Evolutionary conservation across 2,329 filamentous ascomycete genomes (phyloP).

Genomic region (Fusarium sp.): DNA sequence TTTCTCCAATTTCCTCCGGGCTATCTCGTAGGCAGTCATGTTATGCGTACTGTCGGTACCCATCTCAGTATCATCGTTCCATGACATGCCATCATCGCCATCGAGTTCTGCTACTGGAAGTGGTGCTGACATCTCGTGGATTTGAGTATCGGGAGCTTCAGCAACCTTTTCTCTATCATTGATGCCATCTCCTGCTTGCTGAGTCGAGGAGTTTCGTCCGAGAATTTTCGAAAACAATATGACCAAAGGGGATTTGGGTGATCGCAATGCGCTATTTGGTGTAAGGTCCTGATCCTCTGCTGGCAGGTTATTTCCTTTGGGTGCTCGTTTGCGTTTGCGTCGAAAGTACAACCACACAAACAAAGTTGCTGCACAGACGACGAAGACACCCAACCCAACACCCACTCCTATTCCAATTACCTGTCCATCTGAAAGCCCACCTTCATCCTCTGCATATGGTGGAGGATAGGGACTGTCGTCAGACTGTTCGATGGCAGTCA

Average conservation of each 20-base stretch:
- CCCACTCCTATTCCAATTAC: conserved; percentile 59
- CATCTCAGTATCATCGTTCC: conserved; percentile 52
- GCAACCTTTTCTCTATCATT: conserved; percentile 40
- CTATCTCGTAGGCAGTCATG: conserved; percentile 60
- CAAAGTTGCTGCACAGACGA: conserved; percentile 41
- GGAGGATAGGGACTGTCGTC: conserved; percentile 58
- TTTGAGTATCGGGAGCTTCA: conserved; percentile 55
- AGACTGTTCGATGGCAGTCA: conserved; percentile 54
- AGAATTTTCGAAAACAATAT: conserved; percentile 54
- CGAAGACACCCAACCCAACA: conserved; percentile 51
- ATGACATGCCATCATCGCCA: conserved; percentile 50
- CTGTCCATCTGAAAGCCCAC: conserved; percentile 51
- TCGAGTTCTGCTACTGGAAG: conserved; percentile 60
- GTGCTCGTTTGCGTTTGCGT: conserved; percentile 44
- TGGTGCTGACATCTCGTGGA: conserved; percentile 62
- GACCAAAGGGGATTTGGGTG: conserved; percentile 38
- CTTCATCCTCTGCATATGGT: conserved; percentile 26
- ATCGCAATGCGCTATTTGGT: conserved; percentile 43
- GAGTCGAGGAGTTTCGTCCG: conserved; percentile 47
- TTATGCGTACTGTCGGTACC: conserved; percentile 52
- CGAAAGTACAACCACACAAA: conserved; percentile 48
- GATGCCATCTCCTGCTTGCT: conserved; percentile 27
- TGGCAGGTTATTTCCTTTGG: conserved; percentile 28
- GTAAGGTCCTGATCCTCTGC: conserved; percentile 51
- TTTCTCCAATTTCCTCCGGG: conserved; percentile 59